phyloP scores from a whole-genome alignment of 179 eudicot species.

The Spinacia oleracea region DNA sequence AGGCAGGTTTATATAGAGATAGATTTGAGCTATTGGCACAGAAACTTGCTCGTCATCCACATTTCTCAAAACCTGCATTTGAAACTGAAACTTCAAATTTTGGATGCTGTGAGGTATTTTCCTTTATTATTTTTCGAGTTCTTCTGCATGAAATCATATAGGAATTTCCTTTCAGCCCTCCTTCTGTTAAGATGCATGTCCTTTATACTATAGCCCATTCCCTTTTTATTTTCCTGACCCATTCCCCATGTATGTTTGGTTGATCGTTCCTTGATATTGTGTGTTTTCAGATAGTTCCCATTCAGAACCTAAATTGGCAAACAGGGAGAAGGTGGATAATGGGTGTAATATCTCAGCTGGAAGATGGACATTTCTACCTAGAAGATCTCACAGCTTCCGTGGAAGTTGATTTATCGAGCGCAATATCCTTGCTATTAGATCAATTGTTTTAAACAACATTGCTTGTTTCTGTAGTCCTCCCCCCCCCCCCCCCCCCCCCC shows the following conservation, averaged over 20 bases:
- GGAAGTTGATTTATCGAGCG: conserved; percentile 75
- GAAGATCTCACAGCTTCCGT: conserved; percentile 95
- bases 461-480: neutral
- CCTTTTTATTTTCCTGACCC: neutral
- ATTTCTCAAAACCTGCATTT: conserved; percentile 79
- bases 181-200: neutral
- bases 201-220: neutral
- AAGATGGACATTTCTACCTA: conserved; percentile 95
- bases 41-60: conserved; percentile 79
- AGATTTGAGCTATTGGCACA: conserved; percentile 73
- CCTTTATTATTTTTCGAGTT: neutral
- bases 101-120: conserved; percentile 80
- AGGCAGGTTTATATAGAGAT: conserved; percentile 74
- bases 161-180: neutral
- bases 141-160: neutral
- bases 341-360: conserved; percentile 94
- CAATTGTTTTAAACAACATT: neutral
- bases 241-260: neutral
- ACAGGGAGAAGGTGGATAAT: conserved; percentile 89
- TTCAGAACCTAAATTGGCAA: conserved; percentile 81
- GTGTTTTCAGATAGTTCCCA: conserved; percentile 75
- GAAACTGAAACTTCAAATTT: conserved; percentile 50
- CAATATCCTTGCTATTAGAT: conserved; percentile 71
- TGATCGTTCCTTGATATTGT: conserved; percentile 4
- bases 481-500: too few species aligned